Percentiles rank a stretch among this genome's conserved stretches.
Conservation (phyloP, 169 alveolate genomes). For the Cryptosporidium baileyi region DNA sequence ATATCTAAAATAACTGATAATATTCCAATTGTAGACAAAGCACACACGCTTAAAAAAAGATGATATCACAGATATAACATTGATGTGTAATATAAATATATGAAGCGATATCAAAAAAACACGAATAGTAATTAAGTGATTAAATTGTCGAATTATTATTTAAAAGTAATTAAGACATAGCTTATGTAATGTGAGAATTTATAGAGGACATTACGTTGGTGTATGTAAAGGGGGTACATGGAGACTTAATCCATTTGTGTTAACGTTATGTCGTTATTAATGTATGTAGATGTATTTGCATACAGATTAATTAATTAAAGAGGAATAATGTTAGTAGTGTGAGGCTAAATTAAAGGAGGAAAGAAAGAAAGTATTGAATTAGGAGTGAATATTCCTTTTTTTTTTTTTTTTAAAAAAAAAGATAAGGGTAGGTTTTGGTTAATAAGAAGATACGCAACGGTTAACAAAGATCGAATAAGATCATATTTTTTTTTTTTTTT, state of each 20-base stretch:
- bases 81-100: too few relatives aligned
- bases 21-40: too few relatives aligned
- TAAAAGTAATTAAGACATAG: not conserved
- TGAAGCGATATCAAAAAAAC: too few relatives aligned
- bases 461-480: too few relatives aligned
- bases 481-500: too few relatives aligned
- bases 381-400: not conserved
- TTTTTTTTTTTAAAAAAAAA: not conserved
- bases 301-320: constrained; percentile 34
- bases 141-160: not conserved
- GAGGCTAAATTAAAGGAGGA: constrained; percentile 13
- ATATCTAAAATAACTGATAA: too few relatives aligned
- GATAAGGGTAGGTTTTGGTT: too few relatives aligned
- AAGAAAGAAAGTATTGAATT: not conserved
- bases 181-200: not conserved
- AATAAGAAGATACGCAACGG: too few relatives aligned
- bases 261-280: constrained; percentile 63
- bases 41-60: too few relatives aligned
- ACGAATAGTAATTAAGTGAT: too few relatives aligned
- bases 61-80: too few relatives aligned
- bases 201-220: constrained; percentile 57
- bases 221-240: constrained; percentile 69
- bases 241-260: constrained; percentile 64
- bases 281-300: constrained; percentile 72
- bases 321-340: constrained; percentile 43